Percentiles rank a stretch among this genome's conserved stretches.
phyloP scores from a whole-genome alignment of 176 grass and related monocot genomes.

The Aegilops longissima region DNA sequence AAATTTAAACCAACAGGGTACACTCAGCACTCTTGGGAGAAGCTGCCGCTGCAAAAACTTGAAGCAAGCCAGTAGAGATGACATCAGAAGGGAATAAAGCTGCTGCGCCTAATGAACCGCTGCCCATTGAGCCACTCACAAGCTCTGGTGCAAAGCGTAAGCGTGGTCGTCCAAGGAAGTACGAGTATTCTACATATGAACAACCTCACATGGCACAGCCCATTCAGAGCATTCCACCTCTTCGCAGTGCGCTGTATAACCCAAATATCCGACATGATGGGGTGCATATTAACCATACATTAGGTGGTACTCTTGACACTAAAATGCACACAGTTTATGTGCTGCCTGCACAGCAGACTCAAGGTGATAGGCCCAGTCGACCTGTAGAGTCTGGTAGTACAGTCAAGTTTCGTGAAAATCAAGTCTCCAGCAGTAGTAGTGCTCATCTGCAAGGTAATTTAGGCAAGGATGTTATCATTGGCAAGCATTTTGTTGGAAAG shows the following conservation, averaged over 20 bases:
- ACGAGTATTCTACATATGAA: conserved; percentile 20
- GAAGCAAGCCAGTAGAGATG: conserved; percentile 25
- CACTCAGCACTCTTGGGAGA: background rate
- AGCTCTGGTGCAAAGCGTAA: conserved; percentile 42
- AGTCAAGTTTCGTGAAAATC: conserved; percentile 4
- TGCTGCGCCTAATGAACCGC: conserved; percentile 17
- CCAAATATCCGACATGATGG: conserved; percentile 25
- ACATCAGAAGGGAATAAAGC: conserved; percentile 36
- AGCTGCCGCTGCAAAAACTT: background rate
- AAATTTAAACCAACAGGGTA: background rate
- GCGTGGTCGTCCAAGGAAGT: conserved; percentile 55
- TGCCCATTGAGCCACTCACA: conserved; percentile 15
- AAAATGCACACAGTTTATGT: background rate
- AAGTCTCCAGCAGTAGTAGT: background rate
- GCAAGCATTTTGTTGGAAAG: conserved; percentile 50
- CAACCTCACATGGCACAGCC: conserved; percentile 37
- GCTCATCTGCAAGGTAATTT: conserved; percentile 15
- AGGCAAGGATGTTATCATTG: conserved; percentile 37
- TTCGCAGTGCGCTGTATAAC: conserved; percentile 28
- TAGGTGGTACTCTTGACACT: conserved; percentile 8
- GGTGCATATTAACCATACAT: conserved; percentile 11
- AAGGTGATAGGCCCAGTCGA: conserved; percentile 5
- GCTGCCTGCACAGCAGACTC: conserved; percentile 18
- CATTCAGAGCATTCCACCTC: conserved; percentile 39
- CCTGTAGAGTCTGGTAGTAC: conserved; percentile 17